phyloP scores from a whole-genome alignment of 2,329 filamentous ascomycete genomes.

The Xylariaceae sp. region DNA sequence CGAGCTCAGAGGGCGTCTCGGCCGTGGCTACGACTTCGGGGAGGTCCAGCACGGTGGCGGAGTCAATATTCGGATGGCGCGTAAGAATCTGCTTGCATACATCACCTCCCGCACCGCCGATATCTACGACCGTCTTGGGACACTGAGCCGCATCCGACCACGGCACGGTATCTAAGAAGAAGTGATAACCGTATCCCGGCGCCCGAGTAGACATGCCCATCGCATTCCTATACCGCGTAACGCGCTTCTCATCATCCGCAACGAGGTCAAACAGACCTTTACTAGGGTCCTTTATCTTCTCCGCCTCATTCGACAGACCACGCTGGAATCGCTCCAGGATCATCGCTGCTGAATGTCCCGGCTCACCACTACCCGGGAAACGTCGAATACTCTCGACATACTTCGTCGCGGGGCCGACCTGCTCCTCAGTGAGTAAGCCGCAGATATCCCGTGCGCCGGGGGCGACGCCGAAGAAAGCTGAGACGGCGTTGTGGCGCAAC shows the following conservation, averaged over 20 bases:
- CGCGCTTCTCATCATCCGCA: conserved; percentile 20
- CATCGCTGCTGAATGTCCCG: conserved; percentile 23
- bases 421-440: conserved; percentile 20
- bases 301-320: conserved; percentile 8
- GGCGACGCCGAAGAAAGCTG: conserved; percentile 9
- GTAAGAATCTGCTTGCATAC: conserved; percentile 20
- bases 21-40: conserved; percentile 24
- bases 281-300: conserved; percentile 17
- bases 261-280: conserved; percentile 25
- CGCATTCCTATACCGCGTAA: conserved; percentile 22
- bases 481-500: conserved; percentile 24
- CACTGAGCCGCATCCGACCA: conserved; percentile 20
- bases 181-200: conserved; percentile 15
- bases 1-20: conserved; percentile 19
- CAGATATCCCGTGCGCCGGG: conserved; percentile 19
- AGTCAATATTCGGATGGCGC: conserved; percentile 16
- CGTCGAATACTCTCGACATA: conserved; percentile 20
- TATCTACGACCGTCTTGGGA: conserved; percentile 23
- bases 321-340: conserved; percentile 15
- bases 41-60: conserved; percentile 21
- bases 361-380: conserved; percentile 25
- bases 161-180: conserved; percentile 25
- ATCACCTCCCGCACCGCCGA: conserved; percentile 26
- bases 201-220: conserved; percentile 23
- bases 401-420: conserved; percentile 11